Base-by-base conservation (phyloP, 305 asterid species). In the Rubia balearica region DNA sequence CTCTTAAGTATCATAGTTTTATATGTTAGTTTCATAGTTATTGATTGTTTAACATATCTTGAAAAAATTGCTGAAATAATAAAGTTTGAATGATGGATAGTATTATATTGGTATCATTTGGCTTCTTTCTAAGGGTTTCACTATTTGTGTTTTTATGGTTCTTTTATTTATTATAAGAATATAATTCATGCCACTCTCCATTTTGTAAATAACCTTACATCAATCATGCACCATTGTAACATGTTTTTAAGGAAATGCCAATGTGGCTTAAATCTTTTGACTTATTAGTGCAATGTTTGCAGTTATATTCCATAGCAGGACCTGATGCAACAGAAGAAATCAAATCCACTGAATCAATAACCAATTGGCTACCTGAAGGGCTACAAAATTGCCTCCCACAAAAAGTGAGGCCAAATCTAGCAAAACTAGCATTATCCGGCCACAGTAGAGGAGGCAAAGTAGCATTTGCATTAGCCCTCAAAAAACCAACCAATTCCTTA, bases 401-500 rank as follows among this genome's bases (percentile, higher is more conserved):
- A 11, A n/a, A 80, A 11, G 86, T 90, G 3, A 74, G 73, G 24
- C 96, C 97, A 19, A 73, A 89, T 78, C 53, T 90, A 40, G 63
- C 27, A 3, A 86, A 86, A 71, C 78, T 93, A 43, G 98, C 79
- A 7, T 79, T 93, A 16, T 84, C 90, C 1, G 97, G 98, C 55
- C 98, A 93, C 38, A 93, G 97, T 43, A 86, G 97, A 0, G 98
- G 97, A 12, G 98, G 94, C 22, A 93, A 93, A 79, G 97, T 83
- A 2, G 96, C 96, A 0, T 93, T 93, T 48, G 94, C 86, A 13
- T 67, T 88, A 10, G 88, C 94, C 30, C 83, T 87, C 27, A 55
- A 53, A 4, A 84, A 80, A 49, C 36, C 81, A 43, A 66, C 71
- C 2, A 74, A 82, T 17, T 2, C 81, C 14, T 69, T 81, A 13